These are phyloP conservation scores for Penicillium vulpinum DNA, from an alignment of 2,329 filamentous ascomycete species.

Conservation along the genomic window DNA sequence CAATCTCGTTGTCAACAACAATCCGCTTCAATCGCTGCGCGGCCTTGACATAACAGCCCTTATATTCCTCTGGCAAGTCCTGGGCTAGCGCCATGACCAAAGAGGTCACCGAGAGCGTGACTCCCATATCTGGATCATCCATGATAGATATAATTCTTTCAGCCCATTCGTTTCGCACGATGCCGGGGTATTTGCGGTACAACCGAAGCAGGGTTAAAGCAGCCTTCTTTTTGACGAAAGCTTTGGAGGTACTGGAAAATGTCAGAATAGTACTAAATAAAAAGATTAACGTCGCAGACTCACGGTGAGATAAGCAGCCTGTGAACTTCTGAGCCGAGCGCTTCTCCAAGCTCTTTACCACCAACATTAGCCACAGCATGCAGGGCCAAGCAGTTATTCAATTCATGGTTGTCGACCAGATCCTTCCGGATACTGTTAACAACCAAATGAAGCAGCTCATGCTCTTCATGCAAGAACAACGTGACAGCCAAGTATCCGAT, in stretches of 20 bases:
- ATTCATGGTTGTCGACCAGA: conserved; percentile 87
- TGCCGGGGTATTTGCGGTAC: conserved; percentile 90
- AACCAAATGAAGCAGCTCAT: conserved; percentile 92
- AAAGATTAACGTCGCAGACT: conserved; percentile 41
- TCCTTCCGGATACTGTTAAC: conserved; percentile 99
- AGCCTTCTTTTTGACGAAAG: conserved; percentile 99
- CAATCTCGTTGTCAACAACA: conserved; percentile 84
- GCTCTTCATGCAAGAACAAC: conserved; percentile 92
- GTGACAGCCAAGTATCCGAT: conserved; percentile 98
- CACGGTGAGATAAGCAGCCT: conserved; percentile 91
- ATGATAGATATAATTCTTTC: conserved; percentile 98
- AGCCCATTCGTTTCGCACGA: conserved; percentile 95
- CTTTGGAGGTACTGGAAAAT: conserved; percentile 71
- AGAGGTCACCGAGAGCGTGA: conserved; percentile 92
- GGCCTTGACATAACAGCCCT: conserved; percentile 90
- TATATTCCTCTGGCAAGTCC: conserved; percentile 92
- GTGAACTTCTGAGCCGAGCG: conserved; percentile 87
- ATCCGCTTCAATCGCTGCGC: conserved; percentile 86
- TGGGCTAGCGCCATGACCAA: conserved; percentile 92
- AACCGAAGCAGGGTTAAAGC: conserved; percentile 88
- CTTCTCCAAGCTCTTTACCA: conserved; percentile 94
- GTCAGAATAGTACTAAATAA: conserved; percentile 34
- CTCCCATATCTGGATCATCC: conserved; percentile 93
- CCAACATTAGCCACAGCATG: conserved; percentile 98
- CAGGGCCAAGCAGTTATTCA: conserved; percentile 94